Evolutionary conservation across 1,284 basidiomycete species (phyloP), one percentile per base, ranked within the genome.

Genomic region (Trametes pubescens): DNA sequence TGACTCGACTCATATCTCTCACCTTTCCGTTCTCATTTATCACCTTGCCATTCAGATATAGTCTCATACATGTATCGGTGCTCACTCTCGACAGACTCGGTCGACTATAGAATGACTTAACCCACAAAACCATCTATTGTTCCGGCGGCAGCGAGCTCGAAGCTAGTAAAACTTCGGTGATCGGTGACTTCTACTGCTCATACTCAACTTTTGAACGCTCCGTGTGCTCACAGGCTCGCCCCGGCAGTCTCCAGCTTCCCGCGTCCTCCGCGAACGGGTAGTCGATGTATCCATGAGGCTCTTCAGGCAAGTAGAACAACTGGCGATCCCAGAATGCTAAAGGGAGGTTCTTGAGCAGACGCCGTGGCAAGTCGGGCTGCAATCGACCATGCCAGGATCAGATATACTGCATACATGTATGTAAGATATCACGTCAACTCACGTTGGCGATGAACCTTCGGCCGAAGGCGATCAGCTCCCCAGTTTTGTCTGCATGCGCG

Each of bases 351-450:
- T 77, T 64, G 51, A 69, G 64, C 13, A 80, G 63, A 2, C 85
- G 79, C 13, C 74, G 67, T 0, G 81, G 80, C 0, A 87, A 75
- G 68, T 87, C 85, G 16, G 85, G 85, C 79, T 82, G 29, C 18
- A 14, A 43, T 46, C 26, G 16, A 40, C 38, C 11, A 46, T 18
- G 53, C 44, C 16, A 55, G 38, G 29, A 32, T 32, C 29, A 16
- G 21, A 16, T 1, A 8, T 4, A 3, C 24, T 34, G 52, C 6
- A 21, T 10, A 7, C 37, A 10, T 18, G 6, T 8, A 24, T n/a
- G 14, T n/a, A n/a, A 2, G 14, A 29, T 32, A 32, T 32, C 29
- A 32, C 29, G n/a, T 14, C 3, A 26, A 70, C 79, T 69, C 58
- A 80, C 76, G 62, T 82, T 81, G 1, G 77, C 73, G 58, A 85